Conservation (phyloP, 1,284 basidiomycete species). For the Ustilago cynodontis region DNA sequence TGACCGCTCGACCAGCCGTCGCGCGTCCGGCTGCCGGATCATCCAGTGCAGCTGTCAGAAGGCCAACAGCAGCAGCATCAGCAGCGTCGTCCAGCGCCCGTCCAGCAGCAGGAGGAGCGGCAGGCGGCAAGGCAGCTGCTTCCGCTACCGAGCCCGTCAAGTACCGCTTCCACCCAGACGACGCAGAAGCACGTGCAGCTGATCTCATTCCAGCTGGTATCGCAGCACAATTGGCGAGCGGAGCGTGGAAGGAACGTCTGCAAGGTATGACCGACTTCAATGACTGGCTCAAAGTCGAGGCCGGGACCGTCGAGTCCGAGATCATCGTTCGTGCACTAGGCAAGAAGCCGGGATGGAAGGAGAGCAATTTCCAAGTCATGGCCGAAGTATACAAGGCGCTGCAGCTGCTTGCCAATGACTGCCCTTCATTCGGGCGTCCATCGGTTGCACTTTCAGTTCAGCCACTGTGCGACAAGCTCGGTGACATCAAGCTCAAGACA, state of each 20-base stretch:
- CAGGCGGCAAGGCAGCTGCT: slow-evolving; percentile 74
- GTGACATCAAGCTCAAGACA: slow-evolving; percentile 96
- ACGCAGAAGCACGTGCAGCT: slow-evolving; percentile 84
- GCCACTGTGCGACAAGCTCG: slow-evolving; percentile 93
- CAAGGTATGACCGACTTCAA: slow-evolving; percentile 88
- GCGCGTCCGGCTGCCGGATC: slow-evolving; percentile 32
- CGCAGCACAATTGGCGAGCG: slow-evolving; percentile 81
- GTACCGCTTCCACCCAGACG: slow-evolving; percentile 89
- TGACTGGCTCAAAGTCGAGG: slow-evolving; percentile 81
- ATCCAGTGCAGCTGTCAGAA: slow-evolving; percentile 69
- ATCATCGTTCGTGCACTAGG: slow-evolving; percentile 88
- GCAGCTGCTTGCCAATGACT: slow-evolving; percentile 79
- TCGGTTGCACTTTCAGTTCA: slow-evolving; percentile 85
- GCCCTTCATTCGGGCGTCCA: slow-evolving; percentile 85
- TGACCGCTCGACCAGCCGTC: slow-evolving; percentile 20
- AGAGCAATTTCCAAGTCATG: slow-evolving; percentile 92
- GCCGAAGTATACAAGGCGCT: slow-evolving; percentile 64
- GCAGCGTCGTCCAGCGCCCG: slow-evolving; percentile 66
- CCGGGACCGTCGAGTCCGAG: slow-evolving; percentile 84
- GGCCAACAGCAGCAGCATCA: slow-evolving; percentile 74
- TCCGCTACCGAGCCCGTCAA: slow-evolving; percentile 81
- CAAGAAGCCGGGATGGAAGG: slow-evolving; percentile 92
- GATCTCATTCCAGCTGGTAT: slow-evolving; percentile 81
- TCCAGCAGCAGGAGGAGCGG: slow-evolving; percentile 71
- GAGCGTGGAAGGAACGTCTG: slow-evolving; percentile 92